A percentile compares a stretch with the other conserved stretches of the same genome.
Conservation (phyloP, 148 eudicot genomes). For the Vaccinium macrocarpon region DNA sequence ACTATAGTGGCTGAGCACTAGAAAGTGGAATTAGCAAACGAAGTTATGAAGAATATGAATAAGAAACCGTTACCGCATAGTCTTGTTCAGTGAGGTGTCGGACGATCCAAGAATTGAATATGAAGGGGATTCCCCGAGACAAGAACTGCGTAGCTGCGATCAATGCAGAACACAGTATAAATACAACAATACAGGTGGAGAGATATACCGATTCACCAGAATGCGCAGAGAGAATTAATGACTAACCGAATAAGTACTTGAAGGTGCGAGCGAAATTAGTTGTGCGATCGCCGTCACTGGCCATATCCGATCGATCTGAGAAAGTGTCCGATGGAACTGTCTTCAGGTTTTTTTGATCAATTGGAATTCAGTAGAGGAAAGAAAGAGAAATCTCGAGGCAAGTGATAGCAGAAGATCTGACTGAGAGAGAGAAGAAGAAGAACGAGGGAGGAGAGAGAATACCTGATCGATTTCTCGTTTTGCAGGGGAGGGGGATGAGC, state of each 20-base stretch:
- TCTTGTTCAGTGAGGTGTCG: constrained; percentile 83
- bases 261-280: constrained; percentile 81
- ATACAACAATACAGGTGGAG: neutral
- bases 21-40: neutral
- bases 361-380: neutral
- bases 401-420: neutral
- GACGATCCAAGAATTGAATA: constrained; percentile 93
- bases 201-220: neutral
- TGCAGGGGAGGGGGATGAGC: too few species aligned
- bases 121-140: constrained; percentile 88
- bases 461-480: too few species aligned
- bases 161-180: constrained; percentile 4
- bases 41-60: neutral
- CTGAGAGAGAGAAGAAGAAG: too few species aligned
- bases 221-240: neutral
- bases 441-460: too few species aligned
- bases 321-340: neutral
- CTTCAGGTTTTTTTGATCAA: neutral
- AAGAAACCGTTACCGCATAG: constrained; percentile 62
- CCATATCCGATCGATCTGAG: neutral
- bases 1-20: neutral
- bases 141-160: constrained; percentile 80
- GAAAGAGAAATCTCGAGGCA: neutral
- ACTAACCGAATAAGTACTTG: constrained; percentile 81
- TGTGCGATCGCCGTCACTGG: constrained; percentile 19